These are phyloP conservation scores for Metschnikowia proteae DNA, from an alignment of 805 yeast species.

Conservation along the genomic window DNA sequence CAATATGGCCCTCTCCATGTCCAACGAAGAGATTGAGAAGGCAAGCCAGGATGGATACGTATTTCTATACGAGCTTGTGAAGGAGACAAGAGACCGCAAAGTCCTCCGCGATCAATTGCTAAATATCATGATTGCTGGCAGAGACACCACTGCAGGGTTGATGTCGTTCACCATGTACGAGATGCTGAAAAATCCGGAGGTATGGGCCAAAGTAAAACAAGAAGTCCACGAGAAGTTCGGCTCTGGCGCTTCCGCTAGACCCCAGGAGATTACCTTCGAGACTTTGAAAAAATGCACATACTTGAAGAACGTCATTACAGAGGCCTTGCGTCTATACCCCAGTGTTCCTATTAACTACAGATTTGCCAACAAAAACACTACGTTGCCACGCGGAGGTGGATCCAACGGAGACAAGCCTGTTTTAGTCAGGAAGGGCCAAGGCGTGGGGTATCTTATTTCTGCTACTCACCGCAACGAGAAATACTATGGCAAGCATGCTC, in stretches of 20 bases:
- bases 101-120: slow-evolving; percentile 14
- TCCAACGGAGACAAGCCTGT: slow-evolving; percentile 32
- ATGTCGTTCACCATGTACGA: slow-evolving; percentile 20
- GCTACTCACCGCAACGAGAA: slow-evolving; percentile 12
- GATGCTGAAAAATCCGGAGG: slow-evolving; percentile 29
- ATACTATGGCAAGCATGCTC: slow-evolving; percentile 13
- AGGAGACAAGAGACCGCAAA: slow-evolving; percentile 13
- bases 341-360: slow-evolving; percentile 49
- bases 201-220: slow-evolving; percentile 26
- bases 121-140: slow-evolving; percentile 17
- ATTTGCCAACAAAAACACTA: slow-evolving; percentile 42
- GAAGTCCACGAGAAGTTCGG: slow-evolving; percentile 26
- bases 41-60: slow-evolving; percentile 7
- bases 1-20: slow-evolving; percentile 7
- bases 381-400: slow-evolving; percentile 51
- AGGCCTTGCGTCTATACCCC: slow-evolving; percentile 48
- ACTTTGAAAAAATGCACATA: slow-evolving; percentile 44
- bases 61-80: slow-evolving; percentile 13
- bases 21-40: slow-evolving; percentile 9
- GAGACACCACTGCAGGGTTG: slow-evolving; percentile 17
- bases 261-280: slow-evolving; percentile 43
- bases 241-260: slow-evolving; percentile 9
- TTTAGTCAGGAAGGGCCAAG: slow-evolving; percentile 16
- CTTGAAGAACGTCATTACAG: slow-evolving; percentile 45
- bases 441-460: slow-evolving; percentile 12